Evolutionary conservation across 352 stramenopile genomes (phyloP), one percentile per base, ranked within the genome.

Genomic region (Phytophthora sp.): DNA sequence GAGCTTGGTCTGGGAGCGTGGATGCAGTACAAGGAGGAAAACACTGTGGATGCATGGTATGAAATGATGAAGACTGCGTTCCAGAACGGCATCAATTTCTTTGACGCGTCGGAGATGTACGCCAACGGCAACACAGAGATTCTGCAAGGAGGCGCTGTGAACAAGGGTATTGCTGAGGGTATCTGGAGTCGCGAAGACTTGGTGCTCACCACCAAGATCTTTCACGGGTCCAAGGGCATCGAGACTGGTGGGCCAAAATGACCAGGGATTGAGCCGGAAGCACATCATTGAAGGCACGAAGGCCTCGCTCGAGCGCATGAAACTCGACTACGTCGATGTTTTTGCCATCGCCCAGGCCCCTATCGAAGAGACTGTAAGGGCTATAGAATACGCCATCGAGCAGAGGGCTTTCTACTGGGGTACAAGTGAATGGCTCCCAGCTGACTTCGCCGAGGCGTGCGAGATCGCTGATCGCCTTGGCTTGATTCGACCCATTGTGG

Each of bases 381-480:
- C 43, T 12, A 62, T 62, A 24, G 54, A 62, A 31, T 62, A 38
- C 24, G 42, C 49, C 1, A 54, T 62, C 12, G 13, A 62, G 11
- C 42, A 54, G 13, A 42, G 54, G 42, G 54, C 42, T 24, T 55
- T 57, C 26, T 57, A 57, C 50, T 57, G 50, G 35, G 35, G 50
- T 12, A 57, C 50, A 2, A 79, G 62, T 51, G 74, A 87, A 37
- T 87, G 77, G 77, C 65, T 17, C 15, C 44, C 77, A 3, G 38
- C 76, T 8, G 60, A 87, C 48, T 78, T 88, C 26, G 68, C 38
- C 5, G 77, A 86, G 26, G 79, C 78, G 1, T 70, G 60, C 7
- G 56, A 71, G 7, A 54, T 80, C 30, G 72, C 72, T 10, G 65
- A 80, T 15, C 56, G 62, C 1, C 39, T 79, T 1, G 62, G 57